These are phyloP conservation scores for Lathyrus sativus DNA, from an alignment of 306 rosid species.

Conservation along the genomic window DNA sequence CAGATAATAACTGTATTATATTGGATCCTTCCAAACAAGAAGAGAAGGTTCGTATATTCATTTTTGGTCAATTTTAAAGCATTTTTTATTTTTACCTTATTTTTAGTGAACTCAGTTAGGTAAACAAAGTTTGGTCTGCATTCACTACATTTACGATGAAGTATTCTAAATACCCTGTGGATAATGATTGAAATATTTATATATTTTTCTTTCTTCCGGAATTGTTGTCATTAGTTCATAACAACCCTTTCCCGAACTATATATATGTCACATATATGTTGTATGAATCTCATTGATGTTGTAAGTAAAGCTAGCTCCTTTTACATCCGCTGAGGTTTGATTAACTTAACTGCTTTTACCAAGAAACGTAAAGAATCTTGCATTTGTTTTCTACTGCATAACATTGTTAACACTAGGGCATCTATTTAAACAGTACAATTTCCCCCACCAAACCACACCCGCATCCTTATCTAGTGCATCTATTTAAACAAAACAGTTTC, in stretches of 20 bases:
- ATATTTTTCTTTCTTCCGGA: constrained; percentile 1
- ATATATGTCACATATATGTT: background rate
- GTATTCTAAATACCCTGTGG: no score
- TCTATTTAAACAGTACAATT: no score
- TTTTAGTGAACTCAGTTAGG: constrained; percentile 9
- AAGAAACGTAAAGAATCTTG: background rate
- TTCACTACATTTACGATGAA: background rate
- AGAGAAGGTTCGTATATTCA: constrained; percentile 66
- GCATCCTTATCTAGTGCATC: no score
- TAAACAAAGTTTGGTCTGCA: constrained; percentile 9
- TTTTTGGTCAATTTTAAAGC: background rate
- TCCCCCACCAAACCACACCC: no score
- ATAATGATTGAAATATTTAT: background rate
- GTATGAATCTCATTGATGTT: background rate
- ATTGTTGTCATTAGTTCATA: background rate
- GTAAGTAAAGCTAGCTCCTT: background rate
- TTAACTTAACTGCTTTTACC: background rate
- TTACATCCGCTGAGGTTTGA: background rate
- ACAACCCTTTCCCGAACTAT: background rate
- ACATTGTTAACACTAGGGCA: no score
- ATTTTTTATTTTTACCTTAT: constrained; percentile 14
- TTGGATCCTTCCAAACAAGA: constrained; percentile 90
- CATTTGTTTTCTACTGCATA: background rate
- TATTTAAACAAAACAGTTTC: no score
- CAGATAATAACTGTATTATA: constrained; percentile 60